Base-by-base conservation (phyloP, 345 rosid species). In the Diplotaxis tenuifolia region DNA sequence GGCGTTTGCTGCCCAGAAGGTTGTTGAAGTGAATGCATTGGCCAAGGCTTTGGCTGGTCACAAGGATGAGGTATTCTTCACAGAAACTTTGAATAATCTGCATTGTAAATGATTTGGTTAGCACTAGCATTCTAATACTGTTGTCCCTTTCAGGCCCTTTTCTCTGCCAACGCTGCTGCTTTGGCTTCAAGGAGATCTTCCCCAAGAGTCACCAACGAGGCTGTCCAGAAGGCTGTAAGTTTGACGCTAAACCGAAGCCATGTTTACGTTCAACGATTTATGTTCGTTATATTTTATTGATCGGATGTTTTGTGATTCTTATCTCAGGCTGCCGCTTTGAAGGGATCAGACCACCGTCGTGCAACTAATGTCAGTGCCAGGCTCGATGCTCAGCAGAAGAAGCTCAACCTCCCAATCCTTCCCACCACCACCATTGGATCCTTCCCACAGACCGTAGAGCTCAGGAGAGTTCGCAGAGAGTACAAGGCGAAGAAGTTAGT, bases 391-490 rank as follows among this genome's bases (percentile, higher is more conserved):
- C 97, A 94, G 76, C 98, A 94, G 86, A 94, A 87, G 86, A 94
- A 91, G 86, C 96, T 94, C 38, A 89, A 94, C 81, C 97, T 94
- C 54, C 98, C 98, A 8, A 74, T 94, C 82, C 90, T 94, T 40
- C 97, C 97, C 62, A 94, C 97, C 76, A 94, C 98, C 65, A 91
- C 98, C 75, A 94, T 91, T 67, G 98, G 98, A 21, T 94, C 98
- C 58, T 91, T 94, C 86, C 97, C 98, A 57, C 98, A 94, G 72
- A 94, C 97, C n/a, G 50, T 87, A 16, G 97, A 91, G 78, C 95
- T 94, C 68, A 89, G 98, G 80, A 94, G 93, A 85, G 96, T 94
- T 69, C 98, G 98, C 77, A 94, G 97, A 74, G 98, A 89, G 75
- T 94, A 88, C 88, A 94, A 94, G 84, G 98, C 98, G 9, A 94